A percentile compares a stretch with the other conserved stretches of the same genome.
Evolutionary conservation across 2,329 filamentous ascomycete species (phyloP).

Genomic region (Epichloe uncinata): DNA sequence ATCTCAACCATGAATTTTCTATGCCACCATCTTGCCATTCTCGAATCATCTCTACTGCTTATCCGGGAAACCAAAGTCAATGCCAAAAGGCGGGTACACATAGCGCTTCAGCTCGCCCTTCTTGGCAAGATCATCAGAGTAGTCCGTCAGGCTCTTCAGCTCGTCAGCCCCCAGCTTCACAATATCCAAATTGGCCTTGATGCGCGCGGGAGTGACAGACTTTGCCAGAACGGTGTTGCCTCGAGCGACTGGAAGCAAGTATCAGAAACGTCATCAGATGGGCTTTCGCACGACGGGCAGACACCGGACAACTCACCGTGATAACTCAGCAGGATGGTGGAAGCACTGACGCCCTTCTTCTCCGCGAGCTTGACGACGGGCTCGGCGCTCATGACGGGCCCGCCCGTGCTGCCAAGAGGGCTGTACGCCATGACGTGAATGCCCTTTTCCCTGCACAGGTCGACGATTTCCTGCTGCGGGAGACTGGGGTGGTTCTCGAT

Average conservation of each 20-base stretch:
- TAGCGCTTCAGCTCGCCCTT: constrained; percentile 44
- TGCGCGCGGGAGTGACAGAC: constrained; percentile 53
- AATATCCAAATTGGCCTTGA: constrained; percentile 56
- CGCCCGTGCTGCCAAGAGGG: constrained; percentile 48
- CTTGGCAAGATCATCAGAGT: constrained; percentile 35
- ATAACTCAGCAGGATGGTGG: constrained; percentile 55
- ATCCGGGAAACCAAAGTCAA: constrained; percentile 62
- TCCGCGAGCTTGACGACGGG: constrained; percentile 50
- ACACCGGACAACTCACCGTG: constrained; percentile 52
- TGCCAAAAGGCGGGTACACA: constrained; percentile 55
- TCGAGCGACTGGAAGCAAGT: constrained; percentile 40
- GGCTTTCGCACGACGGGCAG: no score
- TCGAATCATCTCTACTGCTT: constrained; percentile 25
- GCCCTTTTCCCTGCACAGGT: constrained; percentile 52
- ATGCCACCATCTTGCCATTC: no score
- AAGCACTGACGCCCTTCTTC: constrained; percentile 46
- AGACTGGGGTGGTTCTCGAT: constrained; percentile 62
- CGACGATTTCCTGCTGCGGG: constrained; percentile 58
- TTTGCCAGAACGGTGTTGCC: constrained; percentile 62
- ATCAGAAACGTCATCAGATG: no score
- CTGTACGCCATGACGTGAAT: constrained; percentile 64
- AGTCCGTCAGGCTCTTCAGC: constrained; percentile 41
- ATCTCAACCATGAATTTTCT: neutral
- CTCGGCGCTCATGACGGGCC: constrained; percentile 50
- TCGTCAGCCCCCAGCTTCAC: constrained; percentile 53